Evolutionary conservation across 179 eudicot genomes (phyloP), one percentile per base, ranked within the genome.

Genomic region (Sideroxylon spinosum): DNA sequence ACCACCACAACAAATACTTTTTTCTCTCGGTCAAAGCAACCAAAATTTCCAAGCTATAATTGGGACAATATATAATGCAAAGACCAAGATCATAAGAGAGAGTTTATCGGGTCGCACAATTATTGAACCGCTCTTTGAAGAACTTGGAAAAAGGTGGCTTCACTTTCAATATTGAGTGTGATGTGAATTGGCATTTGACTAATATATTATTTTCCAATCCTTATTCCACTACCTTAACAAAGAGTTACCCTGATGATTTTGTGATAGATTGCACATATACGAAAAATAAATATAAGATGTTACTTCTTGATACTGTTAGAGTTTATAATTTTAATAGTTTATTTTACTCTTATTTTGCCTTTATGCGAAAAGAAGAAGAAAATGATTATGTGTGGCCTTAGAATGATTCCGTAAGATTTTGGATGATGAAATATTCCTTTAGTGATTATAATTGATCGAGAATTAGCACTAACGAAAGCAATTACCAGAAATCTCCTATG

Each of bases 111-210:
- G 62, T 57, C 72, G 80, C 29, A 22, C 80, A 11, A 25, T 71
- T 20, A 52, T 79, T 20, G 52, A 76, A 50, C 60, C 85, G 9
- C 66, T 82, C 3, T 83, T 76, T 72, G 69, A 82, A 29, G 84
- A 67, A 69, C 57, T 74, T 60, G 73, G 80, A 44, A 46, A n/a
- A 55, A 63, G 37, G 73, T 16, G 68, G 71, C 4, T 78, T 82
- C 57, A 32, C 29, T 29, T 78, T 67, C 26, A 26, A 61, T 53
- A 52, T 67, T 52, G 49, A 67, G 53, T 23, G 19, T 46, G 79
- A 78, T 68, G 71, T 68, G 4, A 63, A 52, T 1, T 76, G 73
- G 7, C 69, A 63, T 4, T 53, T 74, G n/a, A 82, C 81, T 44
- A 78, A 82, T 63, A 29, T 29, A 29, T 29, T 29, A 1, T 29